Base-by-base conservation (phyloP, 805 yeast species). In the Hanseniaspora hatyaiensis region DNA sequence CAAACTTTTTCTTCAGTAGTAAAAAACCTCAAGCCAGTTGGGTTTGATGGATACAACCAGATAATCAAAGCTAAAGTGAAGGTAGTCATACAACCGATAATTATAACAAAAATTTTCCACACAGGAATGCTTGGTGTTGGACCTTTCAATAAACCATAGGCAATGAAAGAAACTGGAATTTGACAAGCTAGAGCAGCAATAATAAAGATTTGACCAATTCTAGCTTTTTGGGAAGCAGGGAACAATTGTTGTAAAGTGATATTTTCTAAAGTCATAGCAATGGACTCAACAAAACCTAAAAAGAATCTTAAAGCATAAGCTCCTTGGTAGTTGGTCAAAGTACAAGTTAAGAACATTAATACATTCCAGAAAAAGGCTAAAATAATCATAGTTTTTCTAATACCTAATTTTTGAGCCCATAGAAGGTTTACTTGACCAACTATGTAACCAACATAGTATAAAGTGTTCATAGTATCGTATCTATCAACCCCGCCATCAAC, bases 21-120 rank as follows among this genome's bases (percentile, higher is more conserved):
- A 24, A 74, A 62, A 52, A 65, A 68, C 34, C 53, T 59, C 13
- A 72, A 70, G 32, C 61, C 63, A 3, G 74, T 59, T 5, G 78
- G 79, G 54, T 71, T 71, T 46, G 67, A 63, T 13, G 79, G 79
- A 52, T 69, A 73, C 20, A 62, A 45, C 54, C 66, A 67, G 42
- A 58, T 58, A 4, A 62, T 47, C 1, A 57, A 20, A 3, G 59
- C 28, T 3, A 64, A 53, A 20, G 67, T 49, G n/a, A 65, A 23
- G 8, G 72, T 57, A 0, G 79, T 68, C 19, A 70, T 52, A 20
- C 70, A 67, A 24, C 78, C 81, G 44, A 68, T 65, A 24, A 73
- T 66, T 18, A 73, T 65, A 53, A 69, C 70, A 41, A 74, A 65
- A 11, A 74, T 55, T 52, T 72, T 68, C 79, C 80, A 77, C n/a